A percentile compares a stretch with the other conserved stretches of the same genome.
Conservation (phyloP, 164 flowering plant species). For the Magnolia officinalis region DNA sequence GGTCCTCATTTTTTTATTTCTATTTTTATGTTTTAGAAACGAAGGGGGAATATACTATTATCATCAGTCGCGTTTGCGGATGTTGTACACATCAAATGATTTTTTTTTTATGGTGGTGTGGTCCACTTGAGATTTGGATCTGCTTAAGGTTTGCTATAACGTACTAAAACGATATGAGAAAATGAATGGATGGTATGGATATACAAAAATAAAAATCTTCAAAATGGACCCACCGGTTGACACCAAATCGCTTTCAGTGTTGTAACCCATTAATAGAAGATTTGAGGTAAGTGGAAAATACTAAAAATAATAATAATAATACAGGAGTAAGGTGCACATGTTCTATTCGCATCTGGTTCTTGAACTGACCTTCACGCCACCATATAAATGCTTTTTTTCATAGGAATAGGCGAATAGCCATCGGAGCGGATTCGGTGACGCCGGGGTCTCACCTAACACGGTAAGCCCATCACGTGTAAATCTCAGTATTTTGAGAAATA, state of each 20-base stretch:
- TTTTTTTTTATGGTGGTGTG: no score
- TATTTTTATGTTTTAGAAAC: not conserved
- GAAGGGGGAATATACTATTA: not conserved
- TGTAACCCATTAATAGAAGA: not conserved
- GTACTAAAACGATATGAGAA: no score
- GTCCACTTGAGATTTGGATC: no score
- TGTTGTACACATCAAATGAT: not conserved
- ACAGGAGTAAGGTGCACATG: not conserved
- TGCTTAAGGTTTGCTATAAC: no score
- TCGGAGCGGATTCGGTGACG: no score
- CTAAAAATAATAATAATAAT: no score
- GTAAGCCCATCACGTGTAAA: no score
- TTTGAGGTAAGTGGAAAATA: not conserved
- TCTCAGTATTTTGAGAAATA: no score
- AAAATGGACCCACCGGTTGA: no score
- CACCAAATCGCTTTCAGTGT: not conserved
- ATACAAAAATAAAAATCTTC: no score
- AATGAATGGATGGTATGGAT: no score
- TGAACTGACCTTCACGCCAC: not conserved
- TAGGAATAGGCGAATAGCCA: not conserved
- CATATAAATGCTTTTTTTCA: not conserved
- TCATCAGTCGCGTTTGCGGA: not conserved
- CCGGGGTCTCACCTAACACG: no score
- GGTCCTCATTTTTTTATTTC: not conserved
- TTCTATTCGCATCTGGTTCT: constrained; percentile 23